A percentile compares a stretch with the other conserved stretches of the same genome.
Evolutionary conservation across 2,329 filamentous ascomycete species (phyloP).

Genomic region (Pleomassaria siparia): DNA sequence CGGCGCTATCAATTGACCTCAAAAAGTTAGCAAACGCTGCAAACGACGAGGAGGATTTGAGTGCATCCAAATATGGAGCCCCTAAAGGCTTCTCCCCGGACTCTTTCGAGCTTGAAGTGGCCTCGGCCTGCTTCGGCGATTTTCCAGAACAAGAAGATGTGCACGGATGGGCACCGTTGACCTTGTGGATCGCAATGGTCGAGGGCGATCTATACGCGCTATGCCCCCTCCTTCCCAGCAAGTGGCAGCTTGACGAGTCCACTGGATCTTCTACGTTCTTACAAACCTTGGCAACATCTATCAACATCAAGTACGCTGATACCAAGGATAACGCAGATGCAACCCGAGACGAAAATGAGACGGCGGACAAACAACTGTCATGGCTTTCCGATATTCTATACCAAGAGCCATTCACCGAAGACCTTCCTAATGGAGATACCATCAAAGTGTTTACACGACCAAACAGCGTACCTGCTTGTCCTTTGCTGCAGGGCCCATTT

Average conservation of each 20-base stretch:
- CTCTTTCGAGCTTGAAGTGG: constrained; percentile 89
- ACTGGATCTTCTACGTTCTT: constrained; percentile 65
- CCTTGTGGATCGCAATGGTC: constrained; percentile 93
- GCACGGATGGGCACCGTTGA: constrained; percentile 87
- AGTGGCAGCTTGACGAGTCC: constrained; percentile 65
- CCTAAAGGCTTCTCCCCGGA: constrained; percentile 87
- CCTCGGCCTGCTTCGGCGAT: constrained; percentile 86
- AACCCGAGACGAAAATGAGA: constrained; percentile 45
- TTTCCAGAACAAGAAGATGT: constrained; percentile 56
- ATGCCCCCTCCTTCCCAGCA: constrained; percentile 83
- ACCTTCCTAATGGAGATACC: constrained; percentile 43
- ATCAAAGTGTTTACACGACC: constrained; percentile 61
- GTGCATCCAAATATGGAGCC: constrained; percentile 70
- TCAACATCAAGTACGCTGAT: constrained; percentile 65
- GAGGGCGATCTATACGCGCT: constrained; percentile 92
- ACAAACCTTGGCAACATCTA: constrained; percentile 78
- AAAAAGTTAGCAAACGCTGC: constrained; percentile 85
- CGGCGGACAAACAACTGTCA: constrained; percentile 57
- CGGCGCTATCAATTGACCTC: constrained; percentile 81
- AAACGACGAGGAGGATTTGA: constrained; percentile 79
- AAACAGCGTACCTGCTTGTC: constrained; percentile 55
- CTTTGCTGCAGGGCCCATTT: constrained; percentile 65
- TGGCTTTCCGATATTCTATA: constrained; percentile 55
- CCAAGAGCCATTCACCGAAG: constrained; percentile 52
- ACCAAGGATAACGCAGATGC: constrained; percentile 36